phyloP scores from a whole-genome alignment of 2,329 filamentous ascomycete species.

The Chaetomiaceae sp. region DNA sequence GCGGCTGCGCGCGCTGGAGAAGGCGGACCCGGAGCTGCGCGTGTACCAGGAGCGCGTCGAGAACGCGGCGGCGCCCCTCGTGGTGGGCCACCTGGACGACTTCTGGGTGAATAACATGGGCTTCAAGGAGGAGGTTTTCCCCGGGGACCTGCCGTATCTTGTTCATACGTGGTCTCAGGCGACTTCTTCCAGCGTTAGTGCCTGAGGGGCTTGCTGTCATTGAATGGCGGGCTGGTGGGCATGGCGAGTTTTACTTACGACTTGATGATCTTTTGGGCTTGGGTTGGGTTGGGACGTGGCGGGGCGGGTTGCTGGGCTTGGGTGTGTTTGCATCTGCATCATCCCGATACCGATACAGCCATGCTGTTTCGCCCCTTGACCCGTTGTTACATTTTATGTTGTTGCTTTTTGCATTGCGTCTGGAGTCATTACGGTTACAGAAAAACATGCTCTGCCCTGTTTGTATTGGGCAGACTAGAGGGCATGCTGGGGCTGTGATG shows the following conservation, averaged over 20 bases:
- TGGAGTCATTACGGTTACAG: conserved; percentile 25
- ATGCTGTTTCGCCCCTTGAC: too few relatives aligned
- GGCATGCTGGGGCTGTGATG: not conserved
- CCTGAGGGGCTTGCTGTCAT: conserved; percentile 1
- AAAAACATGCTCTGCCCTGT: conserved; percentile 16
- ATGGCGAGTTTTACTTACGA: conserved; percentile 16
- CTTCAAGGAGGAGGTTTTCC: conserved; percentile 26
- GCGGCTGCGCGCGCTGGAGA: conserved; percentile 42
- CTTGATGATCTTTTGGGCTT: conserved; percentile 17
- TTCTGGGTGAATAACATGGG: conserved; percentile 25
- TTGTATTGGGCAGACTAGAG: conserved; percentile 10
- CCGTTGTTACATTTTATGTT: too few relatives aligned
- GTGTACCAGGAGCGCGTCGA: conserved; percentile 18
- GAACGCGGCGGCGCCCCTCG: conserved; percentile 14
- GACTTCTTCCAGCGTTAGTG: conserved; percentile 8
- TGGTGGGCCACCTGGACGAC: conserved; percentile 19
- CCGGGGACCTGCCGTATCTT: conserved; percentile 24
- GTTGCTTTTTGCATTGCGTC: conserved; percentile 25
- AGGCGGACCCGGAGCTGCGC: conserved; percentile 25
- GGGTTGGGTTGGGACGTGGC: conserved; percentile 8
- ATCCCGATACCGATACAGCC: too few relatives aligned
- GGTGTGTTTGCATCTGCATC: not conserved
- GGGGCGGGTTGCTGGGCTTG: too few relatives aligned
- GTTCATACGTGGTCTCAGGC: conserved; percentile 21
- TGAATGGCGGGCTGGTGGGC: not conserved